A percentile compares a stretch with the other conserved stretches of the same genome.
Evolutionary conservation across 495 filamentous ascomycete genomes (phyloP).

Genomic region (Neurospora sp.): DNA sequence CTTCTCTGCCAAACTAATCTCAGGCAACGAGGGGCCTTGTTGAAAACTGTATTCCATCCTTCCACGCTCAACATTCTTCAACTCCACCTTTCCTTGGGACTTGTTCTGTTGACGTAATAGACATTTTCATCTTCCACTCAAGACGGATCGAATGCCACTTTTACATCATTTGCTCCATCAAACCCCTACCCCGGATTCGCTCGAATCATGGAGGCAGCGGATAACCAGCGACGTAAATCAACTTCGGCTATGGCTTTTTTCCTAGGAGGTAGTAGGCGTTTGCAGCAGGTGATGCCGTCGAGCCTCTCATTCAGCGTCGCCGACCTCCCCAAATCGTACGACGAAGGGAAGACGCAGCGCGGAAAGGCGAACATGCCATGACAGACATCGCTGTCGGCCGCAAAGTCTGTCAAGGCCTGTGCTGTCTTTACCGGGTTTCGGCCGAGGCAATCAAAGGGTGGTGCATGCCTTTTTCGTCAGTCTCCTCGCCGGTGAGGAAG

Average conservation of each 20-base stretch:
- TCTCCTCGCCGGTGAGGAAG: neutral
- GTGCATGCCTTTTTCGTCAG: neutral
- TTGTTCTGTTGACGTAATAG: neutral
- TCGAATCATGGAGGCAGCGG: neutral
- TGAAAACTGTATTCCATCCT: neutral
- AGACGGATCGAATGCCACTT: neutral
- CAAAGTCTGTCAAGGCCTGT: neutral
- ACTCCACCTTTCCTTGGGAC: neutral
- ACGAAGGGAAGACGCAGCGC: neutral
- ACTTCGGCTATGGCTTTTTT: neutral
- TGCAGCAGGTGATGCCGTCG: neutral
- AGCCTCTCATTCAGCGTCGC: neutral
- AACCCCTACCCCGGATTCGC: neutral
- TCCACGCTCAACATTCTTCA: neutral
- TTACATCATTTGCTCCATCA: neutral
- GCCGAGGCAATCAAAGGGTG: neutral
- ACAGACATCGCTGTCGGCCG: neutral
- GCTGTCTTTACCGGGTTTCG: neutral
- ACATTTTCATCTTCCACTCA: neutral
- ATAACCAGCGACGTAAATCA: neutral
- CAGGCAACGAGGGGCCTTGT: neutral
- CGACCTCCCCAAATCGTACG: neutral
- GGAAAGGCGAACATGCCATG: neutral
- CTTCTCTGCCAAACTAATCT: conserved; percentile 31
- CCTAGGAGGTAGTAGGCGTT: neutral